A percentile compares a stretch with the other conserved stretches of the same genome.
These are phyloP conservation scores for Musa itinerans DNA, from an alignment of 176 grass and related monocot species.

Conservation along the genomic window DNA sequence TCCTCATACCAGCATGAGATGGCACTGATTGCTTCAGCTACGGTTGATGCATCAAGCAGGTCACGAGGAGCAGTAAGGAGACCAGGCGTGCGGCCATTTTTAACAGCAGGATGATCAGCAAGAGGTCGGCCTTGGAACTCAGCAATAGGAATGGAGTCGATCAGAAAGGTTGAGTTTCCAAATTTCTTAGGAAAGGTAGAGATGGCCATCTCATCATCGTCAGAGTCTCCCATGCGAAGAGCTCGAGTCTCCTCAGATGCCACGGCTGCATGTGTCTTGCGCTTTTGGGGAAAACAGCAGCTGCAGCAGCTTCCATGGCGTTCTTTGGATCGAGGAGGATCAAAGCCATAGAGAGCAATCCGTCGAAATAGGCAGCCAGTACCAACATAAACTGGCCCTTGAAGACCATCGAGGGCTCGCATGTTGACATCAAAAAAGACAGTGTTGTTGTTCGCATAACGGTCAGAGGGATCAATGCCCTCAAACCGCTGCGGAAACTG, in stretches of 20 bases:
- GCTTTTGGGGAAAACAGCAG: constrained; percentile 76
- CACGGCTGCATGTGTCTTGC: constrained; percentile 27
- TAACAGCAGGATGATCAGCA: constrained; percentile 90
- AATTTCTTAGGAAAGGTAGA: constrained; percentile 91
- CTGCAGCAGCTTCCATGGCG: constrained; percentile 60
- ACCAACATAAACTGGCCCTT: constrained; percentile 90
- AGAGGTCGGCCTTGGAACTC: constrained; percentile 92
- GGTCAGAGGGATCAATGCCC: constrained; percentile 95
- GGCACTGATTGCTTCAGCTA: constrained; percentile 83
- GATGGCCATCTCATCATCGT: constrained; percentile 89
- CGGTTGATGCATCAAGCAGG: constrained; percentile 85
- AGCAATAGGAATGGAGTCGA: constrained; percentile 88
- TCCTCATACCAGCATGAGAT: constrained; percentile 99
- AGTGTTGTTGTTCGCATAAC: constrained; percentile 96
- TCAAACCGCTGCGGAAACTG: constrained; percentile 97
- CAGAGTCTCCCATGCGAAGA: constrained; percentile 68
- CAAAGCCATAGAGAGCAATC: constrained; percentile 83
- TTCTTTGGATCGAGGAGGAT: constrained; percentile 83
- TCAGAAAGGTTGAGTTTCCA: constrained; percentile 73
- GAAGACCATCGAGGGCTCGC: constrained; percentile 75
- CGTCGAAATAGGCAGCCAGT: constrained; percentile 93
- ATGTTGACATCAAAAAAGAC: constrained; percentile 99
- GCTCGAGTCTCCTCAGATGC: constrained; percentile 61
- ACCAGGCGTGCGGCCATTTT: constrained; percentile 77
- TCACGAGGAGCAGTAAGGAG: constrained; percentile 73